These are phyloP conservation scores for Rossbeevera mucosa DNA, from an alignment of 768 basidiomycete species.

Conservation along the genomic window DNA sequence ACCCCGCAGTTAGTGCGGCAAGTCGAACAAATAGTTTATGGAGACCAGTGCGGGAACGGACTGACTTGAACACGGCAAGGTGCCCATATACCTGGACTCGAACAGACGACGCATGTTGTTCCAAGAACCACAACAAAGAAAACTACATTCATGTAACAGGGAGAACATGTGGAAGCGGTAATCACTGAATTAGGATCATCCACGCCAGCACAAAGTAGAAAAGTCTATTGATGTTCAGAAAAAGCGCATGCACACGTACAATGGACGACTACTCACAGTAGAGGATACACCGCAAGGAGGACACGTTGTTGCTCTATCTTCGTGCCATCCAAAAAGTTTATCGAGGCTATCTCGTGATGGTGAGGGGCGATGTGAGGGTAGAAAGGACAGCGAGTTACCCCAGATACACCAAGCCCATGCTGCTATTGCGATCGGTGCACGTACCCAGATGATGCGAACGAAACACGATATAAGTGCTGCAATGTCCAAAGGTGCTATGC, in stretches of 20 bases:
- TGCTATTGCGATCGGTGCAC: slow-evolving; percentile 78
- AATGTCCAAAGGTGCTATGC: slow-evolving; percentile 87
- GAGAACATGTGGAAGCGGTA: not conserved
- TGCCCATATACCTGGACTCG: not conserved
- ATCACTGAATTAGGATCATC: slow-evolving; percentile 92
- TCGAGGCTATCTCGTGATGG: slow-evolving; percentile 55
- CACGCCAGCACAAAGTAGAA: slow-evolving; percentile 94
- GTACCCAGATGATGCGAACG: slow-evolving; percentile 78
- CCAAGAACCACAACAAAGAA: slow-evolving; percentile 3
- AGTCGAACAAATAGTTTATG: not conserved
- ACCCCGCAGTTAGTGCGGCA: not conserved
- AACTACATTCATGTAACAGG: slow-evolving; percentile 15
- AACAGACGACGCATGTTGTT: not conserved
- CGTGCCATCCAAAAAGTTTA: slow-evolving; percentile 94
- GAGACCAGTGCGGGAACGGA: not conserved
- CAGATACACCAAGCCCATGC: slow-evolving; percentile 97
- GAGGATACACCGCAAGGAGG: slow-evolving; percentile 92
- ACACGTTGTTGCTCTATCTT: slow-evolving; percentile 89
- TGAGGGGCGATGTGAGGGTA: slow-evolving; percentile 1
- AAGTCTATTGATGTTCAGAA: slow-evolving; percentile 43
- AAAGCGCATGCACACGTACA: not conserved
- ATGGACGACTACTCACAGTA: slow-evolving; percentile 55
- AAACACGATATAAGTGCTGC: slow-evolving; percentile 87
- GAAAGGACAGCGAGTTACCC: slow-evolving; percentile 49
- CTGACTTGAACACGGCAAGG: not conserved